phyloP scores from a whole-genome alignment of 2,329 filamentous ascomycete genomes.

The Fusarium albosuccineum region DNA sequence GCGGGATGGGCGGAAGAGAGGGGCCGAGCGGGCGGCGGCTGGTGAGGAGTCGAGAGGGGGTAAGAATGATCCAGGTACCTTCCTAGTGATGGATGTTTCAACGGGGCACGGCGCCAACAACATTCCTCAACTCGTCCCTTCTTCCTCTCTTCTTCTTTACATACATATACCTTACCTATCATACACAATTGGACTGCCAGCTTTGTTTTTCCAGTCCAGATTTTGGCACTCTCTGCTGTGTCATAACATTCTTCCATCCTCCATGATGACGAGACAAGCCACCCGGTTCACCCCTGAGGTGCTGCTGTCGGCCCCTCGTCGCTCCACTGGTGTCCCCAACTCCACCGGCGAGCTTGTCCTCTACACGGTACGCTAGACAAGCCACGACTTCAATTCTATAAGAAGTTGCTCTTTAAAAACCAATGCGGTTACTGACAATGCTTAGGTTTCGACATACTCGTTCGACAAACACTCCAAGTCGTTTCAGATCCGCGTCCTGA shows the following conservation, averaged over 20 bases:
- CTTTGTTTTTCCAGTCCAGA: not conserved
- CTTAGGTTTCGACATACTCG: constrained; percentile 78
- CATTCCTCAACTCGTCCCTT: constrained; percentile 10
- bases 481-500: constrained; percentile 77
- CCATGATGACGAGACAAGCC: constrained; percentile 76
- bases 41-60: constrained; percentile 35
- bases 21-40: constrained; percentile 36
- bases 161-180: not conserved
- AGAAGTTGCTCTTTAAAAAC: not conserved
- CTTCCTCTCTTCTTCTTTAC: constrained; percentile 10
- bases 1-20: constrained; percentile 37
- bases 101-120: constrained; percentile 22
- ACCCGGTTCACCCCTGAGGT: constrained; percentile 82
- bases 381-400: constrained; percentile 13
- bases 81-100: constrained; percentile 35
- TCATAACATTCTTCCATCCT: constrained; percentile 7
- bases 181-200: not conserved
- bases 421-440: constrained; percentile 1
- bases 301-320: constrained; percentile 80
- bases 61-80: not conserved
- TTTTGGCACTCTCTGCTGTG: not conserved
- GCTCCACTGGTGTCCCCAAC: constrained; percentile 79
- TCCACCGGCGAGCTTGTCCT: constrained; percentile 72
- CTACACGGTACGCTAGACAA: constrained; percentile 65
- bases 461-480: constrained; percentile 80